Conservation (phyloP, 2,329 filamentous ascomycete genomes). For the Plenodomus biglobosus region DNA sequence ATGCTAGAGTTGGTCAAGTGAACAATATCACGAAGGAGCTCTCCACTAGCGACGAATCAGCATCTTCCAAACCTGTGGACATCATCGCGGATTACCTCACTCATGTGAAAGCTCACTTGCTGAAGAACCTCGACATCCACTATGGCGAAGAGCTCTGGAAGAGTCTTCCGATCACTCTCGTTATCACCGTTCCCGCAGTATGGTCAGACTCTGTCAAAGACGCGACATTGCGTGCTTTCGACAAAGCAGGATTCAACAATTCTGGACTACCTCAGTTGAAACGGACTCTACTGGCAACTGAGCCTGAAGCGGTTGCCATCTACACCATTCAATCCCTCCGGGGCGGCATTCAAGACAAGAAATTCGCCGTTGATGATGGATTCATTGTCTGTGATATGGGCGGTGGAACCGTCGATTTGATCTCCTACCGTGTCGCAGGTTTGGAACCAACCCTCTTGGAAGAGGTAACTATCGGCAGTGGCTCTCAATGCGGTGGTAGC, state of each 20-base stretch:
- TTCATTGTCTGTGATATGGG: constrained; percentile 38
- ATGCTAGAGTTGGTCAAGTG: constrained; percentile 12
- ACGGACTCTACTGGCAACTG: constrained; percentile 7
- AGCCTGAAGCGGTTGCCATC: constrained; percentile 34
- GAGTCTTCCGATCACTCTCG: constrained; percentile 18
- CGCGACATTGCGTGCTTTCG: constrained; percentile 20
- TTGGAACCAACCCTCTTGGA: constrained; percentile 16
- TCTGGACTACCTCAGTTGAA: constrained; percentile 9
- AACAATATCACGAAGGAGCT: constrained; percentile 21
- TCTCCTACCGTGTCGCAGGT: constrained; percentile 21
- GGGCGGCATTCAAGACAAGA: constrained; percentile 9
- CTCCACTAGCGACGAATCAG: no score
- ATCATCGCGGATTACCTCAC: constrained; percentile 35
- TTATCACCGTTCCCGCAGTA: constrained; percentile 30
- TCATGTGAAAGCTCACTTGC: constrained; percentile 19
- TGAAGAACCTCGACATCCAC: constrained; percentile 23
- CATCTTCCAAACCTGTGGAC: constrained; percentile 19
- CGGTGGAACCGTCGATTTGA: constrained; percentile 34
- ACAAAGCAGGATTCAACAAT: constrained; percentile 23
- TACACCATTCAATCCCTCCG: constrained; percentile 17
- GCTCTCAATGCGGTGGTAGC: constrained; percentile 32
- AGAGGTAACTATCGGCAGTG: constrained; percentile 26
- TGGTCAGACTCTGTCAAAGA: constrained; percentile 32
- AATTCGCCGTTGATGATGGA: constrained; percentile 18
- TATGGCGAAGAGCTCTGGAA: constrained; percentile 25